Evolutionary conservation across 2,329 filamentous ascomycete species (phyloP).

Genomic region (Lithohypha guttulata): DNA sequence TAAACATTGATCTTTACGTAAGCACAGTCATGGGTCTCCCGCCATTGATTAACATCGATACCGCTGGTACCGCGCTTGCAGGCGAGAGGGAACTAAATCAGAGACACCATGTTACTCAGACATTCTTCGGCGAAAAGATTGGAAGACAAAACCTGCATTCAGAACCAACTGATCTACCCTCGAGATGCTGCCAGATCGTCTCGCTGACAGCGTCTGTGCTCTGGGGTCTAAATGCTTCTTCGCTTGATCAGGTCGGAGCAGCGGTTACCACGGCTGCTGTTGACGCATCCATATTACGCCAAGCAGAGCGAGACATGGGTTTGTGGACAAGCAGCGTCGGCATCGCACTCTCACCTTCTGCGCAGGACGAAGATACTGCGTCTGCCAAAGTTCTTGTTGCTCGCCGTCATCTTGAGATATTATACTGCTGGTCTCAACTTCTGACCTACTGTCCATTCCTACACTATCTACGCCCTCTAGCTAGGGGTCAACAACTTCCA

Average conservation of each 20-base stretch:
- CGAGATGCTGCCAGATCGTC: conserved; percentile 1
- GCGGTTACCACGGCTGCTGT: conserved; percentile 1
- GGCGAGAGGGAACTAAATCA: not conserved
- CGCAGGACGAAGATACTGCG: not conserved
- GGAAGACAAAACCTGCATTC: not conserved
- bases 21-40: conserved; percentile 17
- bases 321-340: conserved; percentile 14
- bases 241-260: not conserved
- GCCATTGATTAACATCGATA: conserved; percentile 13
- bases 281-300: conserved; percentile 10
- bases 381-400: conserved; percentile 10
- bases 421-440: conserved; percentile 15
- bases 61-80: not conserved
- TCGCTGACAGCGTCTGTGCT: not conserved
- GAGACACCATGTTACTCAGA: not conserved
- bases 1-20: conserved; percentile 16
- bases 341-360: not conserved
- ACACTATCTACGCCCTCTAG: conserved; percentile 36
- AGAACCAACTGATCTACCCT: not conserved
- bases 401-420: conserved; percentile 14
- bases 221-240: not conserved
- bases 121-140: not conserved
- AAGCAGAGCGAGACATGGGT: conserved; percentile 12
- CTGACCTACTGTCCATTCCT: conserved; percentile 17
- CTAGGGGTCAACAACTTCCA: conserved; percentile 55